Conservation (phyloP, 352 stramenopile species). For the Aphanomyces stellatus region DNA sequence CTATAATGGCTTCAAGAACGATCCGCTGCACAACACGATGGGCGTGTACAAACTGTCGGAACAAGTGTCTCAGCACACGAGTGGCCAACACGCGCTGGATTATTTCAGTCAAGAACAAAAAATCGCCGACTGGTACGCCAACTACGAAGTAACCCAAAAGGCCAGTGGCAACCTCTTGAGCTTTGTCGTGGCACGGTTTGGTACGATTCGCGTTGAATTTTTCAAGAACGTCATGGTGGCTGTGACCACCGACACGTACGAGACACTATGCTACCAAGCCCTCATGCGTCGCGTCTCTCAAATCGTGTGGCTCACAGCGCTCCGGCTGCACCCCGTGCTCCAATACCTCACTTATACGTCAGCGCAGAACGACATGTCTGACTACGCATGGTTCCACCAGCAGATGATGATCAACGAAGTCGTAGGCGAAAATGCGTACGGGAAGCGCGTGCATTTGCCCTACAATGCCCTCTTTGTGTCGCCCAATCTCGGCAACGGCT, state of each 20-base stretch:
- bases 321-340: background rate
- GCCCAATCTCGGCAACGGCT: background rate
- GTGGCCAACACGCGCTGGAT: background rate
- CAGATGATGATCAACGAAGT: background rate
- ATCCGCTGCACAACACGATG: constrained; percentile 32
- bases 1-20: constrained; percentile 27
- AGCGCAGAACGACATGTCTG: background rate
- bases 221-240: background rate
- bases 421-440: background rate
- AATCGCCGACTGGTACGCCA: background rate
- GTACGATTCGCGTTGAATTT: background rate
- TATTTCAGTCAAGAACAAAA: background rate
- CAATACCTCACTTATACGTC: background rate
- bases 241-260: background rate
- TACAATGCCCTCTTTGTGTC: background rate
- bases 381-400: background rate
- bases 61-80: background rate
- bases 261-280: background rate
- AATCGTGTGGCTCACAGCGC: background rate
- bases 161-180: background rate
- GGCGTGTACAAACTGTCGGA: constrained; percentile 28
- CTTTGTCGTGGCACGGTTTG: background rate
- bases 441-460: background rate
- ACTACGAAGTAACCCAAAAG: background rate
- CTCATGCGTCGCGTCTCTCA: background rate